Evolutionary conservation across 768 basidiomycete species (phyloP).

Genomic region (Leccinum truebloodii): DNA sequence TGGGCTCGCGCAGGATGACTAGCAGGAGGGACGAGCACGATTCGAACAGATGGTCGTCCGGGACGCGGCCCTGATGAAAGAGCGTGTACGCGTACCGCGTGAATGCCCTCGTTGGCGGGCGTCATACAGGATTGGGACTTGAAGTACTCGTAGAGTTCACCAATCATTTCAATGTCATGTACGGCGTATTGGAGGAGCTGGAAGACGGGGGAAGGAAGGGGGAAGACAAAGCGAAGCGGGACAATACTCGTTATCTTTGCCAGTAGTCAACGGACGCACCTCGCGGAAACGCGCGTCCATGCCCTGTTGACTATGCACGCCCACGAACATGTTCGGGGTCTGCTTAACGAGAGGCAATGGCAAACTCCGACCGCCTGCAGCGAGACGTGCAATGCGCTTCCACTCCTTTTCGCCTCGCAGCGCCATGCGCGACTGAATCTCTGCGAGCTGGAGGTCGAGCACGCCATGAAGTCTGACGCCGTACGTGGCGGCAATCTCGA

Average conservation of each 20-base stretch:
- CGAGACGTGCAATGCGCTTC: conserved; percentile 29
- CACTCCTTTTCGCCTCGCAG: conserved; percentile 29
- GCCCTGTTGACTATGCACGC: conserved; percentile 26
- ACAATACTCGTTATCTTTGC: conserved; percentile 34
- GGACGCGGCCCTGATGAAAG: conserved; percentile 28
- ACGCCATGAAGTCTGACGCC: conserved; percentile 31
- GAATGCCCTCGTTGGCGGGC: conserved; percentile 3
- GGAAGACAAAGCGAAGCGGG: background rate
- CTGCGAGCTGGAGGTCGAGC: conserved; percentile 45
- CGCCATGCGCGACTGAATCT: conserved; percentile 32
- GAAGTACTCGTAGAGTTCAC: conserved; percentile 38
- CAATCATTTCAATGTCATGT: conserved; percentile 43
- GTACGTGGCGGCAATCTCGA: conserved; percentile 35
- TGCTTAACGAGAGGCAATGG: conserved; percentile 25
- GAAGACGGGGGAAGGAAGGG: background rate
- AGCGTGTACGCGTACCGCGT: conserved; percentile 32
- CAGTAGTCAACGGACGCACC: conserved; percentile 20
- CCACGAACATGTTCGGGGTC: conserved; percentile 25
- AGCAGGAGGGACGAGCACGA: conserved; percentile 27
- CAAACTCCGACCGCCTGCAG: conserved; percentile 25
- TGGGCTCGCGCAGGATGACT: conserved; percentile 29
- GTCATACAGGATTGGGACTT: conserved; percentile 26
- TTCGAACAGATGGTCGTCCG: conserved; percentile 28
- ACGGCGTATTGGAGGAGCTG: conserved; percentile 43
- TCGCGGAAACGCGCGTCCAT: conserved; percentile 36